phyloP scores from a whole-genome alignment of 495 filamentous ascomycete species.

The Neurospora sp. region DNA sequence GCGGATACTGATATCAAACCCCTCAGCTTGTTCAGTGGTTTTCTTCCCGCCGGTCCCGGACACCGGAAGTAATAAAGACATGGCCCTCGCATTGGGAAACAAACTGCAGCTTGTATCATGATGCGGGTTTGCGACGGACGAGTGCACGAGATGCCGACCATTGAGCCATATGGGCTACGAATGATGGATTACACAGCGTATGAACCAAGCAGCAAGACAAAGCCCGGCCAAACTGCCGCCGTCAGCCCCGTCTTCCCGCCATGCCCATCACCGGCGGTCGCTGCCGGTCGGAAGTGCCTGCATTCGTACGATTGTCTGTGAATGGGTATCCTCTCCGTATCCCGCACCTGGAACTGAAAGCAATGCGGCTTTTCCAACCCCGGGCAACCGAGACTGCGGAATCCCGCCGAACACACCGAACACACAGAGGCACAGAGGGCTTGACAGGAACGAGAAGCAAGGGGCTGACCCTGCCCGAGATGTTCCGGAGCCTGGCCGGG shows the following conservation, averaged over 20 bases:
- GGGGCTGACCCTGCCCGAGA: background rate
- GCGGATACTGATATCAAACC: background rate
- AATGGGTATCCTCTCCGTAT: background rate
- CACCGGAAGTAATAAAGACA: background rate
- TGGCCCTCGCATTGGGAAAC: background rate
- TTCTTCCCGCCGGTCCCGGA: background rate
- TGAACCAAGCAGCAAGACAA: background rate
- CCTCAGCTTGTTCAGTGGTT: background rate
- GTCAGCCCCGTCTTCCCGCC: background rate
- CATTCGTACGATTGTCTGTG: background rate
- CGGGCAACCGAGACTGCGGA: background rate
- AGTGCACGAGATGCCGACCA: background rate
- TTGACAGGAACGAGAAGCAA: background rate
- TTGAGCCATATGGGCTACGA: background rate
- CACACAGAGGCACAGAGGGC: too few relatives aligned
- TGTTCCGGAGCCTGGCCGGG: background rate
- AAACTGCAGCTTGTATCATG: background rate
- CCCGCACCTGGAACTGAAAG: background rate
- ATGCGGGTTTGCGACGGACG: background rate
- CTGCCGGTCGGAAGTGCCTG: background rate
- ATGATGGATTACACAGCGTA: background rate
- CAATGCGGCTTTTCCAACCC: background rate
- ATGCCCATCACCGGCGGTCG: background rate
- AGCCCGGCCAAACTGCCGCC: background rate
- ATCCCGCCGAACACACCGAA: background rate